These are phyloP conservation scores for Sporormia fimetaria DNA, from an alignment of 495 filamentous ascomycete species.

Conservation along the genomic window DNA sequence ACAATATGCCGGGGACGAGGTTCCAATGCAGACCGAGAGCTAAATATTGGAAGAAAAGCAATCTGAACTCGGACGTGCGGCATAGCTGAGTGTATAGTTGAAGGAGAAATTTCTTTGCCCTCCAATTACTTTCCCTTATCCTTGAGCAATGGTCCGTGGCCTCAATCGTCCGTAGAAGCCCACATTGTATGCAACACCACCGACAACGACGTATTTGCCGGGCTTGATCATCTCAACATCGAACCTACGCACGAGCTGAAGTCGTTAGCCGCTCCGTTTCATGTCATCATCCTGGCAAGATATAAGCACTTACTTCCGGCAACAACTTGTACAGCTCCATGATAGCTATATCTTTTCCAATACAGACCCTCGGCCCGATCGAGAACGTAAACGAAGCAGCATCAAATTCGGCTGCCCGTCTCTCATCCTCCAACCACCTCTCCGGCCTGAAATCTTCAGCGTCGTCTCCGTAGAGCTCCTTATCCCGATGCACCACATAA, in stretches of 20 bases:
- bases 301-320: conserved; percentile 9
- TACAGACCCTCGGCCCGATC: conserved; percentile 10
- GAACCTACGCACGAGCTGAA: conserved; percentile 12
- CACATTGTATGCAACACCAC: conserved; percentile 15
- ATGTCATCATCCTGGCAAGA: too few relatives aligned
- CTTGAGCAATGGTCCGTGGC: too few relatives aligned
- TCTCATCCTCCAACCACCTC: conserved; percentile 16
- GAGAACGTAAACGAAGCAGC: conserved; percentile 14
- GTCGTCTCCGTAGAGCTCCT: conserved; percentile 27
- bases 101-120: too few relatives aligned
- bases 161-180: too few relatives aligned
- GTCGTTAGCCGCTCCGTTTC: too few relatives aligned
- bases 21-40: too few relatives aligned
- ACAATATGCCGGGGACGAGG: too few relatives aligned
- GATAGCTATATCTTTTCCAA: conserved; percentile 16
- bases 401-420: conserved; percentile 3
- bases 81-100: too few relatives aligned
- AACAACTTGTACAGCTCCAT: conserved; percentile 19
- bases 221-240: conserved; percentile 8
- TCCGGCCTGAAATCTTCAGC: conserved; percentile 20
- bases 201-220: conserved; percentile 13
- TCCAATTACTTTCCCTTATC: too few relatives aligned
- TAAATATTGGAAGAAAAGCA: too few relatives aligned
- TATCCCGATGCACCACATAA: conserved; percentile 21
- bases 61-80: too few relatives aligned